Evolutionary conservation across 2,329 filamentous ascomycete species (phyloP).

Genomic region (Stagonosporopsis vannaccii): DNA sequence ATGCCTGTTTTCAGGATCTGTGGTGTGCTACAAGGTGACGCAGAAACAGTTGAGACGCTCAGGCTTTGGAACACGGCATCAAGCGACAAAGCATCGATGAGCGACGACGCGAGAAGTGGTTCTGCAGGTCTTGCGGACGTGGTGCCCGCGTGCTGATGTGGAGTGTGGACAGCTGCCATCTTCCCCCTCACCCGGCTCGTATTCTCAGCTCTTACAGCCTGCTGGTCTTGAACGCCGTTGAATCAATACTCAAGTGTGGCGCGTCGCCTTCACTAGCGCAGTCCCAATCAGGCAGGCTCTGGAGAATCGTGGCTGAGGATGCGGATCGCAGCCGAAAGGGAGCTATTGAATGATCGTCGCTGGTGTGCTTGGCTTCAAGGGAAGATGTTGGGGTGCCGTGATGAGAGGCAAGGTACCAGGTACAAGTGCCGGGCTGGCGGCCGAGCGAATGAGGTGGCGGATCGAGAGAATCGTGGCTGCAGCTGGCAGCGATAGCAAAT

Average conservation of each 20-base stretch:
- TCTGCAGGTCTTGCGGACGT: background rate
- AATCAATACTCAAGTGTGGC: constrained; percentile 31
- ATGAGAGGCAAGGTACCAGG: constrained; percentile 11
- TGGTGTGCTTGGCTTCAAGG: constrained; percentile 3
- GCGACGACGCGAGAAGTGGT: constrained; percentile 7
- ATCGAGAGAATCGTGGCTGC: background rate
- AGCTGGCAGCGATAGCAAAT: background rate
- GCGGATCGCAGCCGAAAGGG: constrained; percentile 9
- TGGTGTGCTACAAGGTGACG: too few relatives aligned
- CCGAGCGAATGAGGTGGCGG: constrained; percentile 5
- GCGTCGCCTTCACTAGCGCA: background rate
- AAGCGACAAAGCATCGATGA: background rate
- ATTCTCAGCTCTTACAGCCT: background rate
- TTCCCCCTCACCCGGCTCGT: background rate
- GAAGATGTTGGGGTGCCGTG: background rate
- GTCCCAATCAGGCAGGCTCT: background rate
- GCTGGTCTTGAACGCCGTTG: background rate
- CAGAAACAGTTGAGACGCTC: background rate
- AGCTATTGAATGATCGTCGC: constrained; percentile 14
- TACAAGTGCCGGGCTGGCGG: background rate
- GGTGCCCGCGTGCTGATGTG: background rate
- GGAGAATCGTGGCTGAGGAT: constrained; percentile 8
- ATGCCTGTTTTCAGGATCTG: background rate
- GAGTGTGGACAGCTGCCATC: background rate
- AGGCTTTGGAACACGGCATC: background rate